These are phyloP conservation scores for Nicotiana undulata DNA, from an alignment of 257 asterid species.

Conservation along the genomic window DNA sequence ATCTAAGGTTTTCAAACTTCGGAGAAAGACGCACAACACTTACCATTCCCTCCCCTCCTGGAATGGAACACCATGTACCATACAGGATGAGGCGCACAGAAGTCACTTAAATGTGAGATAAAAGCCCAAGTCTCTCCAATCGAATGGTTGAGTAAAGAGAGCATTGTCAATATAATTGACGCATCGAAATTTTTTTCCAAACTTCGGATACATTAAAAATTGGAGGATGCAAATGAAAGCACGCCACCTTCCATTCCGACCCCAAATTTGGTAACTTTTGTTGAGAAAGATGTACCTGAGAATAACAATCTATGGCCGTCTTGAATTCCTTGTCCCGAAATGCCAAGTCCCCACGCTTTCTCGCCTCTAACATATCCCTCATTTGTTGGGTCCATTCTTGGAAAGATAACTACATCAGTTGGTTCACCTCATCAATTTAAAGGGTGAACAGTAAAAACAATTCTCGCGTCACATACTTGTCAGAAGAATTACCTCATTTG, in stretches of 20 bases:
- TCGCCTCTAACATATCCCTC: constrained; percentile 92
- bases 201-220: not conserved
- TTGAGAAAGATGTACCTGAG: constrained; percentile 42
- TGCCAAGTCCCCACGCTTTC: constrained; percentile 93
- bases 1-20: too few relatives aligned
- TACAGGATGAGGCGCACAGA: too few relatives aligned
- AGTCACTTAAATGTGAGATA: too few relatives aligned
- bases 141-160: too few relatives aligned
- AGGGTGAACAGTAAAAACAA: not conserved
- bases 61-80: too few relatives aligned
- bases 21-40: not conserved
- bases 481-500: constrained; percentile 65
- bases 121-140: not conserved
- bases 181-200: too few relatives aligned
- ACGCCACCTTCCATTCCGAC: too few relatives aligned
- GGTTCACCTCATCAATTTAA: constrained; percentile 3
- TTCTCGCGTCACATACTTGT: not conserved
- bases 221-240: not conserved
- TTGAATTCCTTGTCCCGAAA: constrained; percentile 95
- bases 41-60: not conserved
- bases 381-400: constrained; percentile 99
- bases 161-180: too few relatives aligned
- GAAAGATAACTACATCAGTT: constrained; percentile 62
- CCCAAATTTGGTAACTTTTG: too few relatives aligned
- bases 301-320: constrained; percentile 79